A percentile compares a stretch with the other conserved stretches of the same genome.
Evolutionary conservation across 2,329 filamentous ascomycete species (phyloP).

Genomic region (Fonsecaea nubica): DNA sequence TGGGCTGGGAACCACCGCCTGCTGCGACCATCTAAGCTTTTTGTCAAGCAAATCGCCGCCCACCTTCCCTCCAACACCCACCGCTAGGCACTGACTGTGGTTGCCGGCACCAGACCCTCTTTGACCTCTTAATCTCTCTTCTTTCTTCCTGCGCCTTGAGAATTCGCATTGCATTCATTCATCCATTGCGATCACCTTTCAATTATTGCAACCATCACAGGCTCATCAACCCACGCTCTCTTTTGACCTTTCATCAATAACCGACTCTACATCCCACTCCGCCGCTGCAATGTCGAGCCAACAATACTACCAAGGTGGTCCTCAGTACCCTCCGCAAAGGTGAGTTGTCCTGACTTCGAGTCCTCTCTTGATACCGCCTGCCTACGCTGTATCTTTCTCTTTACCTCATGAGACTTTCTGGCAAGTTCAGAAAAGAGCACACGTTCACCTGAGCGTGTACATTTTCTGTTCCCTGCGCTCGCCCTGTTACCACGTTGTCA

Average conservation of each 20-base stretch:
- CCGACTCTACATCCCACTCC: not conserved
- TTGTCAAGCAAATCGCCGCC: not conserved
- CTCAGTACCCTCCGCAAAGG: constrained; percentile 39
- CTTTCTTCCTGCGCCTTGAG: constrained; percentile 2
- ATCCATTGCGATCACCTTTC: not conserved
- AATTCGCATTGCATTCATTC: constrained; percentile 3
- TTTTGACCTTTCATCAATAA: not conserved
- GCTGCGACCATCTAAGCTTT: not conserved
- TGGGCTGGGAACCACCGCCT: not conserved
- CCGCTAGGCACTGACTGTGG: not conserved
- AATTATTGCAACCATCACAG: not conserved
- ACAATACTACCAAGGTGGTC: constrained; percentile 39
- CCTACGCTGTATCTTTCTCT: not conserved
- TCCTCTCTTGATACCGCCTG: not conserved
- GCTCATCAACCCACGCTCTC: not conserved
- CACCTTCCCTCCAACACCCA: not conserved
- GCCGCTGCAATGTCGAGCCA: constrained; percentile 36
- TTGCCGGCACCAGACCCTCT: not conserved
- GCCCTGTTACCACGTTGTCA: not conserved
- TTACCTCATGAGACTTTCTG: not conserved
- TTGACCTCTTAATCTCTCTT: not conserved
- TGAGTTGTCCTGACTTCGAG: constrained; percentile 22
- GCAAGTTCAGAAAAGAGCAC: not conserved
- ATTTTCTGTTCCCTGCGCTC: not conserved
- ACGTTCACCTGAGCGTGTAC: not conserved